A percentile compares a stretch with the other conserved stretches of the same genome.
phyloP scores from a whole-genome alignment of 768 basidiomycete genomes.

The Chalciporus sphaerocephalus region DNA sequence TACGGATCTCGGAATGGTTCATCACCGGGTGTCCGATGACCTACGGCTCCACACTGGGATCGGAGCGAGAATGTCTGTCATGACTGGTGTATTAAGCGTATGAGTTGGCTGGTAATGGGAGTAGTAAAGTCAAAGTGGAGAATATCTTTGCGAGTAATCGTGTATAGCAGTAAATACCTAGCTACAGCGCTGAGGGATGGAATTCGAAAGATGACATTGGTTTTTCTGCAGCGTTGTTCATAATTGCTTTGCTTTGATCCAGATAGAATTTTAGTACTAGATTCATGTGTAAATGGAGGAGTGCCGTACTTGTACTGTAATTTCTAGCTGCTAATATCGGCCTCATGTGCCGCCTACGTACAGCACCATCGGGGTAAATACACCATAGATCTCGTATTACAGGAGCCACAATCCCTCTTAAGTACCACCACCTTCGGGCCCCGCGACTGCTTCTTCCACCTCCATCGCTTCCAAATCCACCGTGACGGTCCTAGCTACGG shows the following conservation, averaged over 20 bases:
- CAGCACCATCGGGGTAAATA: conserved; percentile 3
- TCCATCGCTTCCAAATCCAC: neutral
- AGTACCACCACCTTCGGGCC: neutral
- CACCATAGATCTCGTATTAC: conserved; percentile 9
- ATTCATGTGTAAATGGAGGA: neutral
- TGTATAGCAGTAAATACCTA: too few species aligned
- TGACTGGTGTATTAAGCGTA: conserved; percentile 26
- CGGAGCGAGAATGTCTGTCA: conserved; percentile 19
- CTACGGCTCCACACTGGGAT: conserved; percentile 12
- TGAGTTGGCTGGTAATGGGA: too few species aligned
- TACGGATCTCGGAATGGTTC: conserved; percentile 27
- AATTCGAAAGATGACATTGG: too few species aligned
- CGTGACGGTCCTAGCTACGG: neutral
- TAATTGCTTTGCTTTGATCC: too few species aligned
- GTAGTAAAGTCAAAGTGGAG: too few species aligned
- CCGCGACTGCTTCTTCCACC: neutral
- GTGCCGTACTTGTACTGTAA: too few species aligned
- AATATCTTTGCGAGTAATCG: too few species aligned
- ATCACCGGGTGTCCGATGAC: conserved; percentile 12
- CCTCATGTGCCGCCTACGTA: too few species aligned
- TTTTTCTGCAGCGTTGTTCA: too few species aligned
- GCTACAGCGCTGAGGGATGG: too few species aligned
- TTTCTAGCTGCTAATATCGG: neutral
- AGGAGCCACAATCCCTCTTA: conserved; percentile 1
- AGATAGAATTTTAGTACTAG: too few species aligned